Evolutionary conservation across 106 monocot species (phyloP).

Genomic region (Phalaenopsis aphrodite): DNA sequence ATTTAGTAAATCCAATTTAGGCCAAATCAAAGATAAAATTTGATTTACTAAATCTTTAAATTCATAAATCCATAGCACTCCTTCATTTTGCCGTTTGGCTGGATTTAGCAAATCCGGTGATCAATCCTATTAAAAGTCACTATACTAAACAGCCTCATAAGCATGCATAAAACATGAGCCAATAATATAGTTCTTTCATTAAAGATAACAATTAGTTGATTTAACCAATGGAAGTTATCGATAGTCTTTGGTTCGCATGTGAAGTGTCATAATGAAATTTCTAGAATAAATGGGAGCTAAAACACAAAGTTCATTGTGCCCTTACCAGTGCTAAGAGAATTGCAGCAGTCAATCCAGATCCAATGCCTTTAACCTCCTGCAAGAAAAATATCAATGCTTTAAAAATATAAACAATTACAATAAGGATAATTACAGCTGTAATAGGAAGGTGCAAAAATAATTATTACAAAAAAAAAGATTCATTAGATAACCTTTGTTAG

Average conservation of each 20-base stretch:
- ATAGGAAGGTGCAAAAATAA: constrained; percentile 2
- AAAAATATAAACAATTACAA: background rate
- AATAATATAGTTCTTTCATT: background rate
- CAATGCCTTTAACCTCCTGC: constrained; percentile 92
- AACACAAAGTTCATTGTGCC: background rate
- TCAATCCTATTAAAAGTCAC: no score
- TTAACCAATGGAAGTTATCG: background rate
- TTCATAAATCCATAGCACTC: no score
- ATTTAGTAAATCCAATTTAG: no score
- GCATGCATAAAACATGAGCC: background rate
- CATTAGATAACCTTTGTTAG: constrained; percentile 60
- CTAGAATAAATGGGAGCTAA: background rate
- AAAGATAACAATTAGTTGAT: background rate
- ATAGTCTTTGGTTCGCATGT: background rate
- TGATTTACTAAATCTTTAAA: no score
- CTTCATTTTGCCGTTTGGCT: no score
- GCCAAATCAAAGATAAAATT: no score
- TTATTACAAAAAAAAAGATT: constrained; percentile 7
- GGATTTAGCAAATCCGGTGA: no score
- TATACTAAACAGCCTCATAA: no score
- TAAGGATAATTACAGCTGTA: background rate
- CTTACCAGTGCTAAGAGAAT: constrained; percentile 80
- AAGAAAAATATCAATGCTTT: constrained; percentile 10
- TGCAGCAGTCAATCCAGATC: constrained; percentile 94
- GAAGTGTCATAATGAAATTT: background rate